These are phyloP conservation scores for Saccharomyces hybrid DNA, from an alignment of 1,139 yeast genomes.

Conservation along the genomic window DNA sequence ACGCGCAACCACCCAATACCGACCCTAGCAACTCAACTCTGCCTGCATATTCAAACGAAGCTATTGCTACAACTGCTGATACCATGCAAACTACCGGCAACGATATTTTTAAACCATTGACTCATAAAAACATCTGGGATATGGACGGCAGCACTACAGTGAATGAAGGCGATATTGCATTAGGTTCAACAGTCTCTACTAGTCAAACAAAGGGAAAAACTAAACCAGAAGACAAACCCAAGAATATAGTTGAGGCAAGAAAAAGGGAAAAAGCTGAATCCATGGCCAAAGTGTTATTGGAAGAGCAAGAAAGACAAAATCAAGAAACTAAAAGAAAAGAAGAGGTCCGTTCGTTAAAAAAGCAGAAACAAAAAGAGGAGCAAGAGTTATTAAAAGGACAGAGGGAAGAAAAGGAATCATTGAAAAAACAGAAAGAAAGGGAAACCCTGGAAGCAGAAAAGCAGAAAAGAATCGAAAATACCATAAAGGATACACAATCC, in stretches of 20 bases:
- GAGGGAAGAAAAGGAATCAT: constrained; percentile 6
- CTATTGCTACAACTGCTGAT: background rate
- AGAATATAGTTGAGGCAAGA: background rate
- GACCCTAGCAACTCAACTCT: background rate
- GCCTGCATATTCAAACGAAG: background rate
- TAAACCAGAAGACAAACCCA: background rate
- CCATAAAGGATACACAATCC: constrained; percentile 6
- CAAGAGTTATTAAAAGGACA: constrained; percentile 11
- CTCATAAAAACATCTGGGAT: background rate
- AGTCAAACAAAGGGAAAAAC: background rate
- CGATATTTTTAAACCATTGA: background rate
- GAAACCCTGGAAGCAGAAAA: constrained; percentile 9
- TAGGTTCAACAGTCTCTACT: background rate
- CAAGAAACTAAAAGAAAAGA: background rate
- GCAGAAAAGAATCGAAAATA: constrained; percentile 6
- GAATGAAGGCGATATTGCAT: constrained; percentile 9
- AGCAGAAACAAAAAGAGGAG: constrained; percentile 16
- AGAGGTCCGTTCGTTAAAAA: constrained; percentile 11
- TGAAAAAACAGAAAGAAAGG: constrained; percentile 7
- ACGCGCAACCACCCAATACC: background rate
- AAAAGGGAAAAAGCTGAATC: background rate
- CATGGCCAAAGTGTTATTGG: background rate
- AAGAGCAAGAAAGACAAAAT: constrained; percentile 1
- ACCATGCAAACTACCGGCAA: background rate
- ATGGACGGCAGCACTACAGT: background rate